phyloP scores from a whole-genome alignment of 768 basidiomycete species.

The Hemileccinum impolitum region DNA sequence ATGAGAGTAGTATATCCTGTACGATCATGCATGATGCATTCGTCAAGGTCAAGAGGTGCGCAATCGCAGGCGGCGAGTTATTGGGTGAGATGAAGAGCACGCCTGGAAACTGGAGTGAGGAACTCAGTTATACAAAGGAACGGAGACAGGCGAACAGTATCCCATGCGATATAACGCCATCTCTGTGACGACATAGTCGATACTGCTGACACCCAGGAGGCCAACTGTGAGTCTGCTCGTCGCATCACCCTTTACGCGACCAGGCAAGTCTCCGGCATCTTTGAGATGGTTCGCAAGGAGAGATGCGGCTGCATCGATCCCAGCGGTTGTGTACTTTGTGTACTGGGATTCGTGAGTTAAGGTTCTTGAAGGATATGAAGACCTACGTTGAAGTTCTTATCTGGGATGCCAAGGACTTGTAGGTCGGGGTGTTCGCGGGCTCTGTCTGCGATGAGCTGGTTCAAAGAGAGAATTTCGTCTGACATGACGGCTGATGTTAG shows the following conservation, averaged over 20 bases:
- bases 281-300: constrained; percentile 25
- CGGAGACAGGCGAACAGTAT: constrained; percentile 21
- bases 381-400: constrained; percentile 22
- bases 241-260: constrained; percentile 24
- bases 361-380: too few species aligned
- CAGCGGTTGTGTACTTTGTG: constrained; percentile 23
- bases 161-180: constrained; percentile 30
- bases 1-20: constrained; percentile 13
- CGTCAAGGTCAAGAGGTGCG: constrained; percentile 37
- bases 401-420: constrained; percentile 23
- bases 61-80: constrained; percentile 46
- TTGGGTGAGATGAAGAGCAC: constrained; percentile 40
- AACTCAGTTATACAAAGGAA: neutral
- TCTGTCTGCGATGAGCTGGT: constrained; percentile 24
- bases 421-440: constrained; percentile 22
- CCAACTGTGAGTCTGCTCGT: constrained; percentile 25
- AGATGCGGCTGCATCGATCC: constrained; percentile 26
- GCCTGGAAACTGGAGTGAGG: constrained; percentile 4
- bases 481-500: constrained; percentile 9
- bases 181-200: constrained; percentile 26
- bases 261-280: constrained; percentile 15
- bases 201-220: constrained; percentile 25
- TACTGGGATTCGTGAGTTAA: constrained; percentile 12
- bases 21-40: constrained; percentile 22
- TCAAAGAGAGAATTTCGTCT: constrained; percentile 23